These are phyloP conservation scores for Mrakia hoshinonis DNA, from an alignment of 768 basidiomycete genomes.

Conservation along the genomic window DNA sequence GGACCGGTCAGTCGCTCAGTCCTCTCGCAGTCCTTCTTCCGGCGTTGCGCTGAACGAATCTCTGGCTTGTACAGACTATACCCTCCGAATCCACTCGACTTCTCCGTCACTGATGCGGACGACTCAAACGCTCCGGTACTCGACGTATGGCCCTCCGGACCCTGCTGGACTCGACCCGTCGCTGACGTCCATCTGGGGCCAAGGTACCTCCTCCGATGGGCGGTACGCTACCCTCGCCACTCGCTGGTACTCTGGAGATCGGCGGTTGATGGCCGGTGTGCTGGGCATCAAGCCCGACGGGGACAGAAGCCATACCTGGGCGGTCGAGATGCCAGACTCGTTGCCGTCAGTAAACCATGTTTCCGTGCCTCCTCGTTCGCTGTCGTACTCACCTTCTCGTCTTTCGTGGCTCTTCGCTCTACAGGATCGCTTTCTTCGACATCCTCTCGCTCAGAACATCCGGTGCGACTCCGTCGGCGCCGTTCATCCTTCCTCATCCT, in stretches of 20 bases:
- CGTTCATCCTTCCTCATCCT: slow-evolving; percentile 82
- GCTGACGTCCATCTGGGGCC: neutral
- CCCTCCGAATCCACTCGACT: slow-evolving; percentile 68
- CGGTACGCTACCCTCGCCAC: slow-evolving; percentile 11
- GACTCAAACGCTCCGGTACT: slow-evolving; percentile 78
- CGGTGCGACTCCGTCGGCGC: slow-evolving; percentile 43
- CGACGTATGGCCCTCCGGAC: slow-evolving; percentile 66
- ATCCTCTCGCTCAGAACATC: slow-evolving; percentile 35
- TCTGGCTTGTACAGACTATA: slow-evolving; percentile 58
- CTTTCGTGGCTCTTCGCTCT: neutral
- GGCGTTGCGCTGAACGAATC: neutral
- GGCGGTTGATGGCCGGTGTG: neutral
- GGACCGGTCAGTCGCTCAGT: slow-evolving; percentile 49
- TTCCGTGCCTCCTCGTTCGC: slow-evolving; percentile 40
- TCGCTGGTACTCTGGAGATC: slow-evolving; percentile 1
- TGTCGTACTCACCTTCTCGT: slow-evolving; percentile 32
- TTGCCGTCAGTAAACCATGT: neutral
- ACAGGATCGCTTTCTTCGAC: slow-evolving; percentile 38
- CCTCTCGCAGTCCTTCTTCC: neutral
- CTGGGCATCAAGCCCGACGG: slow-evolving; percentile 3
- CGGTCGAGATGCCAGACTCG: neutral
- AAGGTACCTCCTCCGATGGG: slow-evolving; percentile 5
- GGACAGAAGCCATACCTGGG: neutral
- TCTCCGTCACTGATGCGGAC: slow-evolving; percentile 43
- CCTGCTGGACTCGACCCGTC: slow-evolving; percentile 11